These are phyloP conservation scores for Vitis amurensis DNA, from an alignment of 164 flowering plant species.

Conservation along the genomic window DNA sequence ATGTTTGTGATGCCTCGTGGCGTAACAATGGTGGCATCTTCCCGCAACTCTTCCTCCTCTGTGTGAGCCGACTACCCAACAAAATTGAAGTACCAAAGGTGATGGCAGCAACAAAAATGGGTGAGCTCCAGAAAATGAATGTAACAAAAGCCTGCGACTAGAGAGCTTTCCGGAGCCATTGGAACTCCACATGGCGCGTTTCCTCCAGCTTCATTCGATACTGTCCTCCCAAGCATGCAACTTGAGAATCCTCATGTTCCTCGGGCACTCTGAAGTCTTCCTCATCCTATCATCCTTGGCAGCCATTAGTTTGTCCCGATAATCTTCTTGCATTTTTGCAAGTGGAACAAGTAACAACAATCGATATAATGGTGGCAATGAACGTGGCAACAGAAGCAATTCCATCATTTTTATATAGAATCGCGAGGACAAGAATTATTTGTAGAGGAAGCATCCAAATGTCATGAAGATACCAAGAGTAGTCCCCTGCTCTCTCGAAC, in stretches of 20 bases:
- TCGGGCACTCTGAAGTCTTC: constrained; percentile 88
- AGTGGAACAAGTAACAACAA: constrained; percentile 77
- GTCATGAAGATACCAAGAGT: constrained; percentile 95
- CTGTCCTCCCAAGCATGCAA: constrained; percentile 95
- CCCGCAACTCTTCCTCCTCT: constrained; percentile 88
- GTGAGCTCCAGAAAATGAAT: constrained; percentile 94
- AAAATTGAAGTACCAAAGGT: constrained; percentile 85
- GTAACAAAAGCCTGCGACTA: constrained; percentile 92
- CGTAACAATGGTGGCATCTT: constrained; percentile 73
- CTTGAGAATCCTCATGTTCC: constrained; percentile 94
- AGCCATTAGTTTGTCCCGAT: constrained; percentile 85
- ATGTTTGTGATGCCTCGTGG: constrained; percentile 64
- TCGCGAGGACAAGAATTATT: constrained; percentile 81
- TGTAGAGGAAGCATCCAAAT: constrained; percentile 98
- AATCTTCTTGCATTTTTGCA: constrained; percentile 85
- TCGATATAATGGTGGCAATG: constrained; percentile 78
- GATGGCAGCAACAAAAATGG: constrained; percentile 84
- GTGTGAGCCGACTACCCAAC: constrained; percentile 81
- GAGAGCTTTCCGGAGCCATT: constrained; percentile 84
- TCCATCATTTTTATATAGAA: constrained; percentile 88
- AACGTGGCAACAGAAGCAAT: constrained; percentile 84
- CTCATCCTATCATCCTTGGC: constrained; percentile 99
- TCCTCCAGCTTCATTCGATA: constrained; percentile 70
- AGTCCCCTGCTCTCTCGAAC: constrained; percentile 93
- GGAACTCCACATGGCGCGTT: constrained; percentile 82